Conservation (phyloP, 768 basidiomycete genomes). For the Termitomyces heimii region DNA sequence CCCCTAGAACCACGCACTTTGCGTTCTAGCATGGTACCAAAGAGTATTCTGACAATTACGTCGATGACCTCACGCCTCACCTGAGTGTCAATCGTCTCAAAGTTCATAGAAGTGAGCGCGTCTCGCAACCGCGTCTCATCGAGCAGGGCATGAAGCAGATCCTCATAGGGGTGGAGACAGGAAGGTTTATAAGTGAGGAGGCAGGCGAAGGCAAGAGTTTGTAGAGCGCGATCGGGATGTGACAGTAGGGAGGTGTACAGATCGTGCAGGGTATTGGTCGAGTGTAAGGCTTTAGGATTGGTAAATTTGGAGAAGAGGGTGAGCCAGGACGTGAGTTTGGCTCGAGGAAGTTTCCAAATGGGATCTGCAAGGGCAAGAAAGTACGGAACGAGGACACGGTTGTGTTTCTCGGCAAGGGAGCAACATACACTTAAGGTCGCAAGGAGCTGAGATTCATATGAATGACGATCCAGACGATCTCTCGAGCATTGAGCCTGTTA, state of each 20-base stretch:
- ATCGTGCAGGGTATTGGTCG: constrained; percentile 54
- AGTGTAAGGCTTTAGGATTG: constrained; percentile 87
- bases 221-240: constrained; percentile 77
- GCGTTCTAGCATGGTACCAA: constrained; percentile 82
- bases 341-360: constrained; percentile 42
- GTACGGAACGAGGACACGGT: constrained; percentile 78
- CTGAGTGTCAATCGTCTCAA: constrained; percentile 44
- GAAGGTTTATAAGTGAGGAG: constrained; percentile 78
- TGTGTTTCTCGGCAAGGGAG: constrained; percentile 78
- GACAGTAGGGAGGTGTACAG: constrained; percentile 76
- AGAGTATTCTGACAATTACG: constrained; percentile 70
- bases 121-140: constrained; percentile 91
- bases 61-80: constrained; percentile 66
- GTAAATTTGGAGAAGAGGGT: constrained; percentile 82
- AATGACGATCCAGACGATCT: constrained; percentile 64
- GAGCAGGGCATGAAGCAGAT: constrained; percentile 63
- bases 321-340: constrained; percentile 72
- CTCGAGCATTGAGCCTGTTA: constrained; percentile 24
- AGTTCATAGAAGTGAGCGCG: constrained; percentile 66
- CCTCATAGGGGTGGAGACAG: constrained; percentile 46
- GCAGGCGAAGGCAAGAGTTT: constrained; percentile 70
- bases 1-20: constrained; percentile 49
- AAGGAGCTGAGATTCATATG: constrained; percentile 82
- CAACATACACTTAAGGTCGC: constrained; percentile 61
- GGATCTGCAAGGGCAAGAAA: constrained; percentile 57